A percentile compares a stretch with the other conserved stretches of the same genome.
Conservation (phyloP, 352 stramenopile genomes). For the Aphanomyces invadans region DNA sequence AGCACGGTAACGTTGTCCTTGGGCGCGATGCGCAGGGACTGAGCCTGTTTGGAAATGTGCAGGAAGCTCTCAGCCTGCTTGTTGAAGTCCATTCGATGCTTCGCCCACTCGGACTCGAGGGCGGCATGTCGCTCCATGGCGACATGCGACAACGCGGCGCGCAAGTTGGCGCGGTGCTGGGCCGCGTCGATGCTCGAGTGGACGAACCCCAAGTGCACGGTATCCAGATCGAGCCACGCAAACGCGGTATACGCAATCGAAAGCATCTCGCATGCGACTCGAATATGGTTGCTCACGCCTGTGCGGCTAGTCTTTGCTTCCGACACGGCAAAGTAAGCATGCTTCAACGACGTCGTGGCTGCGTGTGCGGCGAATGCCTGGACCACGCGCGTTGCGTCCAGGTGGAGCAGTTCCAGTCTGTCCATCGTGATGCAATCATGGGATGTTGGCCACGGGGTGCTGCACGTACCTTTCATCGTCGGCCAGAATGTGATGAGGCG, state of each 20-base stretch:
- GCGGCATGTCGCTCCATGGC: background rate
- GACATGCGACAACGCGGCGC: background rate
- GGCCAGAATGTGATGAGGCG: background rate
- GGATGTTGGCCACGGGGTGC: background rate
- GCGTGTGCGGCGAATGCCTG: constrained; percentile 14
- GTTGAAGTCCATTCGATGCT: constrained; percentile 3
- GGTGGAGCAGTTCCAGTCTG: constrained; percentile 10
- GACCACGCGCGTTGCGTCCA: constrained; percentile 4
- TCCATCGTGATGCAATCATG: background rate
- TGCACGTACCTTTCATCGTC: constrained; percentile 14
- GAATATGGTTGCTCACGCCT: constrained; percentile 1
- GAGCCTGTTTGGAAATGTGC: constrained; percentile 9
- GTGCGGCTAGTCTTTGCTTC: constrained; percentile 16
- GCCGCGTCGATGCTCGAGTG: constrained; percentile 20
- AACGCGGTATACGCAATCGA: constrained; percentile 23
- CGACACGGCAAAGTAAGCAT: constrained; percentile 7
- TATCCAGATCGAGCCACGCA: constrained; percentile 19
- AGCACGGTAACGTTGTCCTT: constrained; percentile 3
- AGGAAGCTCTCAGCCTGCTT: constrained; percentile 12
- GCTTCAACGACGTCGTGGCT: constrained; percentile 1
- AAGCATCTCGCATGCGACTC: constrained; percentile 22
- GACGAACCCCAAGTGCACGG: constrained; percentile 6
- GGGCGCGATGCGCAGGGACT: constrained; percentile 2
- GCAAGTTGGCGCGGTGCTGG: background rate
- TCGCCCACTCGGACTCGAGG: constrained; percentile 11